Evolutionary conservation across 2,329 filamentous ascomycete species (phyloP).

Genomic region (Xylariaceae sp.): DNA sequence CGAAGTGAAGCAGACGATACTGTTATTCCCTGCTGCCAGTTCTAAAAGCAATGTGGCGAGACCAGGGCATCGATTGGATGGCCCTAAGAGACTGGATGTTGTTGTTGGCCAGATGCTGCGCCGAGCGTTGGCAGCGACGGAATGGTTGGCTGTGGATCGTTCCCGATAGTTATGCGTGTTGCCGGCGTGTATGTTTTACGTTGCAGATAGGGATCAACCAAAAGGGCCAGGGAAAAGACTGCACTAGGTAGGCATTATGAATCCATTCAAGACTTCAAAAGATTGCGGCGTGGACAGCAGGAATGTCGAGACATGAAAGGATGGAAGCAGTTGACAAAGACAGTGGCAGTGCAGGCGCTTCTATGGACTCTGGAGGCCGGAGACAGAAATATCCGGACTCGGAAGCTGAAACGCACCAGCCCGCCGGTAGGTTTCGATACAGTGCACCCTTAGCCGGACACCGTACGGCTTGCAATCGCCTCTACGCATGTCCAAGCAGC

Average conservation of each 20-base stretch:
- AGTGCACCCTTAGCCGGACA: too few species aligned
- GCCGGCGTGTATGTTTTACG: conserved; percentile 1
- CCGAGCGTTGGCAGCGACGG: conserved; percentile 15
- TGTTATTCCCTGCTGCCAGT: not conserved
- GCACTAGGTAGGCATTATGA: not conserved
- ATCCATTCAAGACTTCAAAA: not conserved
- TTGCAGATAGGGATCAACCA: not conserved
- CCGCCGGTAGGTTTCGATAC: too few species aligned
- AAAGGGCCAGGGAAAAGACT: not conserved
- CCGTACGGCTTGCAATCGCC: too few species aligned
- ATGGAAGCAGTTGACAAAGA: not conserved
- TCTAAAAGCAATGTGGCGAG: conserved; percentile 10
- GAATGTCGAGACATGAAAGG: not conserved
- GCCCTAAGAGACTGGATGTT: not conserved
- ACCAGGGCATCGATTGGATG: conserved; percentile 4
- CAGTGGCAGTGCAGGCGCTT: too few species aligned
- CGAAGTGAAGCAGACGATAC: not conserved
- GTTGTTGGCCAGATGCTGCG: conserved; percentile 4
- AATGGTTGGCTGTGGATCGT: conserved; percentile 16
- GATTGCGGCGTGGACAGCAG: not conserved
- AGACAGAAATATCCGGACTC: too few species aligned
- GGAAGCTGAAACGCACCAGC: too few species aligned
- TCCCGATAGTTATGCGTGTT: not conserved
- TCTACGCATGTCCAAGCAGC: too few species aligned
- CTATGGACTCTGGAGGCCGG: too few species aligned